A percentile compares a stretch with the other conserved stretches of the same genome.
Evolutionary conservation across 495 filamentous ascomycete genomes (phyloP).

Genomic region (Staphylotrichum tortipilum): DNA sequence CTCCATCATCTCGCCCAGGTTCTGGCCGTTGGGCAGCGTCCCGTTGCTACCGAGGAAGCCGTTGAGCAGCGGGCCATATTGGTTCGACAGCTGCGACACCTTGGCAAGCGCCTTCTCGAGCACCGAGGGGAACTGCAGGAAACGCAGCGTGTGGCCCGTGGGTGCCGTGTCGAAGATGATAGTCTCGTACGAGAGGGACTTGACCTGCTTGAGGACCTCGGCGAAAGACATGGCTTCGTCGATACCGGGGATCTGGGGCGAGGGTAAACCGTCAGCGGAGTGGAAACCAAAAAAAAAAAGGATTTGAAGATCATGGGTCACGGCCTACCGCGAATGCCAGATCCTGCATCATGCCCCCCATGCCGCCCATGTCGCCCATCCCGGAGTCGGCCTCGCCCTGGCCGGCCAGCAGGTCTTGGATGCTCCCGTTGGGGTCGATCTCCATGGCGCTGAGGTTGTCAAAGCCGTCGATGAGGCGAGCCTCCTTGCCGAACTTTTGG

Average conservation of each 20-base stretch:
- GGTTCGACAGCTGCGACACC: conserved; percentile 82
- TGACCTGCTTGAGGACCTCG: conserved; percentile 98
- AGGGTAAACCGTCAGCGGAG: conserved; percentile 4
- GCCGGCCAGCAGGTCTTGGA: conserved; percentile 83
- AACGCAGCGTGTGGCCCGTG: conserved; percentile 97
- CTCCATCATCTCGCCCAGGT: conserved; percentile 79
- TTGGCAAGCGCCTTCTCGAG: conserved; percentile 97
- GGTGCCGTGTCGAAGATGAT: conserved; percentile 99
- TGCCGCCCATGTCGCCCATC: conserved; percentile 51
- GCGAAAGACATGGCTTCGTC: conserved; percentile 99
- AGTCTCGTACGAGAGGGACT: conserved; percentile 95
- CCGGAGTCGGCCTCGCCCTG: conserved; percentile 58
- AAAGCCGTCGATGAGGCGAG: conserved; percentile 83
- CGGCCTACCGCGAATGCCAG: conserved; percentile 51
- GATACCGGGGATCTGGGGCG: conserved; percentile 93
- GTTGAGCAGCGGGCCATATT: conserved; percentile 95
- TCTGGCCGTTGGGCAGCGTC: conserved; percentile 75
- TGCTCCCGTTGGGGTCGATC: conserved; percentile 96
- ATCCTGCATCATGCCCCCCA: conserved; percentile 60
- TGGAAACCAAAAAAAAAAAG: not conserved
- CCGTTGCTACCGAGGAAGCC: conserved; percentile 80
- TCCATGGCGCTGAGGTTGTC: conserved; percentile 96
- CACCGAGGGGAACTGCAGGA: conserved; percentile 96
- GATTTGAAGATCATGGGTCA: not conserved
- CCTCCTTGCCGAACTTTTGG: conserved; percentile 99